Percentiles rank a stretch among this genome's conserved stretches.
These are phyloP conservation scores for Mycena maculata DNA, from an alignment of 768 basidiomycete species.

Conservation along the genomic window DNA sequence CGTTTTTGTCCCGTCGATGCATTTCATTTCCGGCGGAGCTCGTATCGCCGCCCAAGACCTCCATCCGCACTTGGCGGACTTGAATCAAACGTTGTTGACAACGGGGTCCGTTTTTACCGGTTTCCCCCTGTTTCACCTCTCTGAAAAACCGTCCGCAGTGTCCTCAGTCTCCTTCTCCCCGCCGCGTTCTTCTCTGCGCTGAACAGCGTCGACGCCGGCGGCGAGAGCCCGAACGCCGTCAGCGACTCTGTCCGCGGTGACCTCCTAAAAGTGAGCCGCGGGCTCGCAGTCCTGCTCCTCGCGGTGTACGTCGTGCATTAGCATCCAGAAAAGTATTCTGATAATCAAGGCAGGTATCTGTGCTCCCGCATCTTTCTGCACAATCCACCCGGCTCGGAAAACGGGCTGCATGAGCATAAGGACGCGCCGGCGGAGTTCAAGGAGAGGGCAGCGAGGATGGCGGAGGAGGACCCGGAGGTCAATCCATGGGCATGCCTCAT, in stretches of 20 bases:
- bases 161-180: slow-evolving; percentile 71
- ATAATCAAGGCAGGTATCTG: slow-evolving; percentile 62
- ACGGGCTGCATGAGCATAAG: slow-evolving; percentile 53
- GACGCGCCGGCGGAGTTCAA: slow-evolving; percentile 58
- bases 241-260: slow-evolving; percentile 56
- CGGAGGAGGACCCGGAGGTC: slow-evolving; percentile 60
- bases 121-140: not conserved
- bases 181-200: slow-evolving; percentile 75
- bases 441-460: slow-evolving; percentile 51
- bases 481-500: slow-evolving; percentile 73
- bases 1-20: slow-evolving; percentile 73
- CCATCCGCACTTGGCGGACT: slow-evolving; percentile 69
- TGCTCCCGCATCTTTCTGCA: slow-evolving; percentile 75
- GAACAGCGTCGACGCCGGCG: slow-evolving; percentile 43
- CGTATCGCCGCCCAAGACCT: slow-evolving; percentile 73
- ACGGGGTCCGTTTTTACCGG: slow-evolving; percentile 59
- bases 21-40: slow-evolving; percentile 78
- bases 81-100: slow-evolving; percentile 75
- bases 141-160: slow-evolving; percentile 48
- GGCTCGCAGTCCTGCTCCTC: slow-evolving; percentile 72
- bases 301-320: slow-evolving; percentile 56
- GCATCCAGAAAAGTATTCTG: not conserved
- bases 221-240: slow-evolving; percentile 42
- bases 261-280: slow-evolving; percentile 73
- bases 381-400: slow-evolving; percentile 72